Base-by-base conservation (phyloP, 768 basidiomycete species). In the Postia placenta region DNA sequence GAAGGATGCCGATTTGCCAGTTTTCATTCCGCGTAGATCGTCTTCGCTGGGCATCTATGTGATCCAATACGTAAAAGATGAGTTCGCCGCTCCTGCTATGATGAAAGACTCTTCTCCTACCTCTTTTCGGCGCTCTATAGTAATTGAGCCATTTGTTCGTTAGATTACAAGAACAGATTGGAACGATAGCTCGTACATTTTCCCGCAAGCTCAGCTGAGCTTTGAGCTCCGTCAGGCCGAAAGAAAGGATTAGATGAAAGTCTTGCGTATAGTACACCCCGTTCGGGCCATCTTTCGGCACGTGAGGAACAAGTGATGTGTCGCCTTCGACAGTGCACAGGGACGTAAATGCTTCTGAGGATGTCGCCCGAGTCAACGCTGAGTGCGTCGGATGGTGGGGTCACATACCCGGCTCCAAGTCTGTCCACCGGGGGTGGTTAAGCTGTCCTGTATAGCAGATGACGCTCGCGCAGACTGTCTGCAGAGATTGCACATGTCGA, bases 141-240 rank as follows among this genome's bases (percentile, higher is more conserved):
- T n/a, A n/a, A n/a, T n/a, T n/a, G n/a, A n/a, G n/a, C n/a, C n/a
- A n/a, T n/a, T n/a, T n/a, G n/a, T n/a, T n/a, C n/a, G n/a, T n/a
- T n/a, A n/a, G n/a, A n/a, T 33, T 15, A 7, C 30, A 33, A 33
- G 15, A 15, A 33, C 30, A 15, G 30, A 33, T n/a, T n/a, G 30
- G 15, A 33, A 7, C 7, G 30, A 7, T 7, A 39, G 19, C 25
- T 6, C 58, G 25, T 25, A 60, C 59, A 22, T 60, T 40, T 19
- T 76, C 73, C 37, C 52, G 60, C 75, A 75, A 78, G 5, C 63
- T 59, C 15, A 75, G 65, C 38, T 73, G 70, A 0, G 74, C 74
- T 47, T 74, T 68, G 17, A 76, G 42, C 44, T 77, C 75, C 0
- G 75, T 73, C 35, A 68, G 42, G 0, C 76, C 76, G 33, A 74